Evolutionary conservation across 2,329 filamentous ascomycete genomes (phyloP).

Genomic region (Cephalotrichum gorgonifer): DNA sequence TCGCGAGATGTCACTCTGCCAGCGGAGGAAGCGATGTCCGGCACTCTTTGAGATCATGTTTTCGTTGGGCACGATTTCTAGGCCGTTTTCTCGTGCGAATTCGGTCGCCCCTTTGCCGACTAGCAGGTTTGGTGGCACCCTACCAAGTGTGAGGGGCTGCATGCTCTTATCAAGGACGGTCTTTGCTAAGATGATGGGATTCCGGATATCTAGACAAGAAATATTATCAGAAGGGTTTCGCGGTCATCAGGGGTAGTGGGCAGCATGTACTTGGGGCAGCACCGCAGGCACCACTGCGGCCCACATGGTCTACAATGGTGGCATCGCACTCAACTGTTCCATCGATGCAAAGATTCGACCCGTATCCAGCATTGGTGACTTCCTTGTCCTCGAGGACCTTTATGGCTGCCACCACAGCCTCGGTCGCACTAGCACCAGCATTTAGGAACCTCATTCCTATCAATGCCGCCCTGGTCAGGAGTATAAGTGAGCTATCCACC

Average conservation of each 20-base stretch:
- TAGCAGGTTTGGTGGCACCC: constrained; percentile 87
- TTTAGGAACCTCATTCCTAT: constrained; percentile 74
- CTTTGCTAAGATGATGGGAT: constrained; percentile 82
- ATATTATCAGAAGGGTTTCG: background rate
- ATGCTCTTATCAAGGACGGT: constrained; percentile 70
- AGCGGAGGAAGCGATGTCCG: constrained; percentile 66
- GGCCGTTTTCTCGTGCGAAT: constrained; percentile 74
- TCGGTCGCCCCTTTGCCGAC: constrained; percentile 75
- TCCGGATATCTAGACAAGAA: constrained; percentile 62
- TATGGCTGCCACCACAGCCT: constrained; percentile 84
- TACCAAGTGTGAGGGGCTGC: constrained; percentile 67
- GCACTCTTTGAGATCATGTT: constrained; percentile 71
- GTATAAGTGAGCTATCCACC: background rate
- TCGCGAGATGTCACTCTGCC: constrained; percentile 62
- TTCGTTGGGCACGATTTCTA: constrained; percentile 64
- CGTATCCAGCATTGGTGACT: constrained; percentile 93
- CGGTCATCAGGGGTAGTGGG: background rate
- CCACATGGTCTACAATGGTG: constrained; percentile 80
- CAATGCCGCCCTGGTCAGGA: constrained; percentile 59
- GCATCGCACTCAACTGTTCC: constrained; percentile 92
- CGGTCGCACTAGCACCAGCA: constrained; percentile 67
- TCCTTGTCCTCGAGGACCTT: constrained; percentile 84
- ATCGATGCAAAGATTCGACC: constrained; percentile 87
- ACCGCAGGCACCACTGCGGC: constrained; percentile 86
- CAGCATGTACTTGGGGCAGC: constrained; percentile 68